Percentiles rank a stretch among this genome's conserved stretches.
phyloP scores from a whole-genome alignment of 208 protist species.

The Acanthamoeba divionensis region DNA sequence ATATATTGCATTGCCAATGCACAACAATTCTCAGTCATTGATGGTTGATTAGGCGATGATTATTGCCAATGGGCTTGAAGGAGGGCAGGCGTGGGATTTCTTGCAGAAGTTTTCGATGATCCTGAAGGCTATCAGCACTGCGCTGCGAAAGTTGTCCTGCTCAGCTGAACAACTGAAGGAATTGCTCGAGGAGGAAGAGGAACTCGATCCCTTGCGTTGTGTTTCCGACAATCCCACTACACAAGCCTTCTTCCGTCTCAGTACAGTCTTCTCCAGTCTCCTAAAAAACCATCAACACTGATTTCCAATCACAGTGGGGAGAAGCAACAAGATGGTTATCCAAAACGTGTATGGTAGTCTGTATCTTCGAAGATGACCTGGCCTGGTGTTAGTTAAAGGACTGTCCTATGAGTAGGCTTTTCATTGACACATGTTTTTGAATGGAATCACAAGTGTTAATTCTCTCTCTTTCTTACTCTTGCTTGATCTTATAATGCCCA shows the following conservation, averaged over 20 bases:
- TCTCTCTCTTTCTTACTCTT: too few species aligned
- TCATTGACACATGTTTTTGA: too few species aligned
- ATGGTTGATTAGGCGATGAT: background rate
- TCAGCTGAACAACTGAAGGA: background rate
- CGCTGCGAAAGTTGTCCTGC: background rate
- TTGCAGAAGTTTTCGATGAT: background rate
- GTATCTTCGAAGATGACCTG: too few species aligned
- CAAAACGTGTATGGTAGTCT: too few species aligned
- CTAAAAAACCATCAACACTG: background rate
- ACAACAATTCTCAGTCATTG: background rate
- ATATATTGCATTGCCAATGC: background rate
- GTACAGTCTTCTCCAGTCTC: background rate
- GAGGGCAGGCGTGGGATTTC: background rate
- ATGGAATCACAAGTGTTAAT: too few species aligned
- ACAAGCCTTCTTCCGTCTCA: conserved; percentile 24
- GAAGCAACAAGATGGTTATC: too few species aligned
- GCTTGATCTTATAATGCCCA: too few species aligned
- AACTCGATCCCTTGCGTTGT: background rate
- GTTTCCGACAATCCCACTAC: background rate
- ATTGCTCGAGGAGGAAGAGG: background rate
- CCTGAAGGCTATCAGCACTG: background rate
- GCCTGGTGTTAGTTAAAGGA: too few species aligned
- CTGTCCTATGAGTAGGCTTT: too few species aligned
- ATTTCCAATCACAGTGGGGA: too few species aligned
- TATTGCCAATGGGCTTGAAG: background rate